Evolutionary conservation across 768 basidiomycete genomes (phyloP).

Genomic region (Stropharia rugosoannulata): DNA sequence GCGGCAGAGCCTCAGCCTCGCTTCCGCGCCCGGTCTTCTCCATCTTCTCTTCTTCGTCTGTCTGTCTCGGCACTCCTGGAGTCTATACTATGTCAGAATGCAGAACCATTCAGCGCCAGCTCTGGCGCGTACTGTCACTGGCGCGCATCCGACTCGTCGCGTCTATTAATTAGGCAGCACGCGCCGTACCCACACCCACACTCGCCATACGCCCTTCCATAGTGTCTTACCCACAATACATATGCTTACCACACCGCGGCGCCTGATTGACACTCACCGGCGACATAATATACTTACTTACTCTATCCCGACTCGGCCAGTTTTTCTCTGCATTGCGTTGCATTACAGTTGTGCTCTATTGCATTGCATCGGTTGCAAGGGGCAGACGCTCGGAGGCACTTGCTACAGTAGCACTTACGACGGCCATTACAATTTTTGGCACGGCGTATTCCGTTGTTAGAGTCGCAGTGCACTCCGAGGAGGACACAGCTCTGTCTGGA

Average conservation of each 20-base stretch:
- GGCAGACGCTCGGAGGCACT: slow-evolving; percentile 1
- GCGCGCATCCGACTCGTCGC: too few species aligned
- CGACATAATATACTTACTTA: background rate
- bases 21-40: background rate
- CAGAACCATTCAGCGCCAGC: too few species aligned
- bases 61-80: background rate
- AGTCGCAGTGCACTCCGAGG: too few species aligned
- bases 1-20: background rate
- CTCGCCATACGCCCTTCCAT: too few species aligned
- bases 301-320: slow-evolving; percentile 8
- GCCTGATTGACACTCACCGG: background rate
- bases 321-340: slow-evolving; percentile 6
- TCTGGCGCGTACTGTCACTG: too few species aligned
- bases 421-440: too few species aligned
- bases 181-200: too few species aligned
- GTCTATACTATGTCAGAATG: background rate
- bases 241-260: too few species aligned
- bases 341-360: slow-evolving; percentile 20
- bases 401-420: background rate
- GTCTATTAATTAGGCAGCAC: too few species aligned
- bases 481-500: too few species aligned
- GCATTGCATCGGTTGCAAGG: slow-evolving; percentile 19
- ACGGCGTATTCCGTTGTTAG: too few species aligned
- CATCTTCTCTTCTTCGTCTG: background rate
- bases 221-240: too few species aligned